These are phyloP conservation scores for Scopulariopsis brevicaulis DNA, from an alignment of 2,329 filamentous ascomycete genomes.

Conservation along the genomic window DNA sequence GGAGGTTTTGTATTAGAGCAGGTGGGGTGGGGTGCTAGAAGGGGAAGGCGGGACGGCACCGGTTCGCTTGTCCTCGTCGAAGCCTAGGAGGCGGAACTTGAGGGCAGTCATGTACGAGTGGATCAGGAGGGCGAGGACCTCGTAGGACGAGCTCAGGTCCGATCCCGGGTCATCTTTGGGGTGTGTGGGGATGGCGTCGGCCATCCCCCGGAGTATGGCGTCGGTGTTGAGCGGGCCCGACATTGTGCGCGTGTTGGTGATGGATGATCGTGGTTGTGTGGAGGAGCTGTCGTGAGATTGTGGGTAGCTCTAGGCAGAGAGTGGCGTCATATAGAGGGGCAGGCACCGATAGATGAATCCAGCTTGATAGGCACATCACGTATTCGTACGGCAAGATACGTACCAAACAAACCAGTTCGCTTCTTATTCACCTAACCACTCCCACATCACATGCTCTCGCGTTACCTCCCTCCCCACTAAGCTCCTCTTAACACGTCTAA, in stretches of 20 bases:
- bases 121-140: constrained; percentile 72
- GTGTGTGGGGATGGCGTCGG: constrained; percentile 46
- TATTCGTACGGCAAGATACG: not conserved
- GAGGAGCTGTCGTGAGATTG: not conserved
- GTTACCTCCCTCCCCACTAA: not conserved
- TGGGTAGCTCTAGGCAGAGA: not conserved
- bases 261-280: not conserved
- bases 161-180: constrained; percentile 40
- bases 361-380: not conserved
- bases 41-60: constrained; percentile 27
- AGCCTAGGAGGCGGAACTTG: constrained; percentile 70
- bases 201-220: constrained; percentile 43
- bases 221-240: constrained; percentile 27
- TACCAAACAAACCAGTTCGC: not conserved
- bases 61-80: constrained; percentile 71
- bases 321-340: too few species aligned
- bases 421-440: not conserved
- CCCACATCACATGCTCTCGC: constrained; percentile 6
- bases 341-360: not conserved
- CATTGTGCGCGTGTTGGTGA: constrained; percentile 1
- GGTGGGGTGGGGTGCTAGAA: not conserved
- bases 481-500: not conserved
- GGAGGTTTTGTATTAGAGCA: not conserved
- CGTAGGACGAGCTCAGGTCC: constrained; percentile 59
- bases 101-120: constrained; percentile 76